A percentile compares a stretch with the other conserved stretches of the same genome.
Conservation (phyloP, 495 filamentous ascomycete genomes). For the Penicillium cosmopolitanum region DNA sequence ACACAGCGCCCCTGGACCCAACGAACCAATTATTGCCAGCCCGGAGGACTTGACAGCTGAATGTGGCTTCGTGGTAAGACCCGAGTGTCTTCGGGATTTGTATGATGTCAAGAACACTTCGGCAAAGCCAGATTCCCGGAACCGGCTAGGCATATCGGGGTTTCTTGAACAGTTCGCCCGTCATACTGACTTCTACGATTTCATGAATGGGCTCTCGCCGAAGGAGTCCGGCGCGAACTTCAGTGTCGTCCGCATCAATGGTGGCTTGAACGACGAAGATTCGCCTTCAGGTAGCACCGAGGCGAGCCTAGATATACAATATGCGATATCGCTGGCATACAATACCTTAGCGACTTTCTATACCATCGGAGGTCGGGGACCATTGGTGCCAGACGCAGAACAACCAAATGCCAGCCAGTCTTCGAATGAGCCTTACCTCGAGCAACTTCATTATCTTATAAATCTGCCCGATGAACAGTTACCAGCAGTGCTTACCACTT, state of each 20-base stretch:
- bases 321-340: constrained; percentile 63
- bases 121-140: constrained; percentile 39
- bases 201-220: constrained; percentile 56
- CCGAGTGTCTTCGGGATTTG: constrained; percentile 60
- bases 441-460: constrained; percentile 73
- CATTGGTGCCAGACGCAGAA: constrained; percentile 57
- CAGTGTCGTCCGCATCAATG: constrained; percentile 62
- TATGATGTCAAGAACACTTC: constrained; percentile 59
- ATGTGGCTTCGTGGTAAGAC: constrained; percentile 57
- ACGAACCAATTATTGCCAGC: constrained; percentile 30
- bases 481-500: constrained; percentile 74
- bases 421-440: constrained; percentile 81
- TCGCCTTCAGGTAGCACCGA: constrained; percentile 48
- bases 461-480: constrained; percentile 62
- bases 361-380: constrained; percentile 66
- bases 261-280: constrained; percentile 56
- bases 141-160: constrained; percentile 67
- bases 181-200: constrained; percentile 57
- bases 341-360: constrained; percentile 64
- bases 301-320: constrained; percentile 75
- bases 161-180: constrained; percentile 70
- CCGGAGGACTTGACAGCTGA: constrained; percentile 33
- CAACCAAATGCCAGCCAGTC: constrained; percentile 44
- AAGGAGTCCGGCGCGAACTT: constrained; percentile 61
- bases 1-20: constrained; percentile 23